Percentiles rank a stretch among this genome's conserved stretches.
These are phyloP conservation scores for Metarhizium humberi DNA, from an alignment of 2,329 filamentous ascomycete species.

Conservation along the genomic window DNA sequence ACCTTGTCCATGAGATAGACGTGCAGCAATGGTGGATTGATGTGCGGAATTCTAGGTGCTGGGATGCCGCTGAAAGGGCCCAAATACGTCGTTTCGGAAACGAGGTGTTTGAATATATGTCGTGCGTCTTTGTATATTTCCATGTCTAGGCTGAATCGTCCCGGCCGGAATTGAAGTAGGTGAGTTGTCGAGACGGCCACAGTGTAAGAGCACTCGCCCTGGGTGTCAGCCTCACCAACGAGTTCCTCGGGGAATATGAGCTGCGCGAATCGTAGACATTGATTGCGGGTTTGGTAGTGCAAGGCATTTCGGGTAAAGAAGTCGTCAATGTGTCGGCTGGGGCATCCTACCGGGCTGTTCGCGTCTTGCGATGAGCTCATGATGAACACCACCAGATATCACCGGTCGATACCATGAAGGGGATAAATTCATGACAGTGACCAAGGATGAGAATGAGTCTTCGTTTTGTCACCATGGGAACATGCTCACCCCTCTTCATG, in stretches of 20 bases:
- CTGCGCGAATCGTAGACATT: slow-evolving; percentile 21
- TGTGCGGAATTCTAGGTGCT: slow-evolving; percentile 14
- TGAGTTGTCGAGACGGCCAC: slow-evolving; percentile 23
- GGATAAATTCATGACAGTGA: too few species aligned
- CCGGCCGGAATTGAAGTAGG: slow-evolving; percentile 42
- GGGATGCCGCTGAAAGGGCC: slow-evolving; percentile 6
- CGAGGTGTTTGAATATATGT: slow-evolving; percentile 31
- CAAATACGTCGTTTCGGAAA: slow-evolving; percentile 30
- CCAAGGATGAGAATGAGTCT: not conserved
- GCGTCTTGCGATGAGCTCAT: not conserved
- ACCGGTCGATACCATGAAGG: too few species aligned
- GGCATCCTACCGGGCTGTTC: not conserved
- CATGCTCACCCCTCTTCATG: not conserved
- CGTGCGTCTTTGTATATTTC: slow-evolving; percentile 15
- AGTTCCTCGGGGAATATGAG: slow-evolving; percentile 20
- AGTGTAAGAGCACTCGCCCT: slow-evolving; percentile 46
- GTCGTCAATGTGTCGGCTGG: not conserved
- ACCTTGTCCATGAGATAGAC: too few species aligned
- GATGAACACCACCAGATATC: not conserved
- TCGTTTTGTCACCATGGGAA: not conserved
- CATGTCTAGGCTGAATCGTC: slow-evolving; percentile 30
- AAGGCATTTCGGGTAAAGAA: slow-evolving; percentile 17
- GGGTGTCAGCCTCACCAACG: slow-evolving; percentile 25
- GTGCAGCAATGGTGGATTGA: too few species aligned
- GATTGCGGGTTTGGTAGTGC: slow-evolving; percentile 1